These are phyloP conservation scores for Antitrichia curtipendula DNA, from an alignment of 225 moss, liverwort and hornwort species.

Conservation along the genomic window DNA sequence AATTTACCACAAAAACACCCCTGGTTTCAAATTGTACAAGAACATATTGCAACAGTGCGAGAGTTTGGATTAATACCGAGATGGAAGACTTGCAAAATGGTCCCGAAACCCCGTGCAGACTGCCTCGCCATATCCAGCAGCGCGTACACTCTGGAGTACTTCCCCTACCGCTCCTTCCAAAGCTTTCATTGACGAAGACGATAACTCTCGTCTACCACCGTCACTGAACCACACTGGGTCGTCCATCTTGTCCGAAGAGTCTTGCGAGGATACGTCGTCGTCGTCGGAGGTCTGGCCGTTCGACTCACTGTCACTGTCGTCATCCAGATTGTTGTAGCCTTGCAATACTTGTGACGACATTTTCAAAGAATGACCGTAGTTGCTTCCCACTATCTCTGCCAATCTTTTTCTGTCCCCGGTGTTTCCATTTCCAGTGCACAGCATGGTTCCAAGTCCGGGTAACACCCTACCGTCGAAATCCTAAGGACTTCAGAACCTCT, in stretches of 20 bases:
- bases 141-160: constrained; percentile 54
- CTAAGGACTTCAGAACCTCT: neutral
- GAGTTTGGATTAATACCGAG: constrained; percentile 25
- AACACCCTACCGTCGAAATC: too few species aligned
- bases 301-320: constrained; percentile 1
- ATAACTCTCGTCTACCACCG: constrained; percentile 5
- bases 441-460: neutral
- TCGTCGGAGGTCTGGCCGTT: neutral
- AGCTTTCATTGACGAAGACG: constrained; percentile 10
- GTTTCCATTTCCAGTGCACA: neutral
- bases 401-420: neutral
- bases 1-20: neutral
- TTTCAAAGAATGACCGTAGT: neutral
- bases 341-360: neutral
- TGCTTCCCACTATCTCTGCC: constrained; percentile 2
- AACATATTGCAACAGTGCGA: neutral
- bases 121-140: constrained; percentile 54
- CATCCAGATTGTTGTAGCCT: neutral
- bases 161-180: constrained; percentile 49
- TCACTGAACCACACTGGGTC: constrained; percentile 2
- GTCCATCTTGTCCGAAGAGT: constrained; percentile 8
- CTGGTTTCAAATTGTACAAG: neutral
- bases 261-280: constrained; percentile 2
- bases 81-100: constrained; percentile 64
- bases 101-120: constrained; percentile 56